phyloP scores from a whole-genome alignment of 768 basidiomycete genomes.

The Suillus plorans region DNA sequence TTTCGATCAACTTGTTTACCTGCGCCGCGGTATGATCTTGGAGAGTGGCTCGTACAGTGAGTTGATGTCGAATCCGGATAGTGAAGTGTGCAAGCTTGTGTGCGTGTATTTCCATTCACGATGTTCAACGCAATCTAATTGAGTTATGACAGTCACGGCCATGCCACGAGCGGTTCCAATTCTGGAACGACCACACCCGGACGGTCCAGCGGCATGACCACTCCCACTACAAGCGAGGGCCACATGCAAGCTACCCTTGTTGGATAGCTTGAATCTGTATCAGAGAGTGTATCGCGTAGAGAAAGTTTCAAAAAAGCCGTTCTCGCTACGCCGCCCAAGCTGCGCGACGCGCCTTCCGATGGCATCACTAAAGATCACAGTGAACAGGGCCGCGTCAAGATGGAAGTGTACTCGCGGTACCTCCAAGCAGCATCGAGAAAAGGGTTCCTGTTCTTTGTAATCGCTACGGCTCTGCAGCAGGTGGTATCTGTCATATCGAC shows the following conservation, averaged over 20 bases:
- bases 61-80: conserved; percentile 57
- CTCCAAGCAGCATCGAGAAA: conserved; percentile 73
- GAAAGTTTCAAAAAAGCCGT: conserved; percentile 58
- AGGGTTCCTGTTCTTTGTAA: conserved; percentile 68
- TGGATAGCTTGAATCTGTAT: conserved; percentile 32
- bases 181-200: conserved; percentile 58
- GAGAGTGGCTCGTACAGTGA: conserved; percentile 69
- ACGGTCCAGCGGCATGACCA: conserved; percentile 25
- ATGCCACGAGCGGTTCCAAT: conserved; percentile 41
- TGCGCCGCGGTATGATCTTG: conserved; percentile 80
- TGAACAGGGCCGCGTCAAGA: conserved; percentile 81
- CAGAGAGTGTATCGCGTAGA: conserved; percentile 59
- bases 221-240: conserved; percentile 21
- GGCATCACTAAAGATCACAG: conserved; percentile 68
- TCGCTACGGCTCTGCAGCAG: conserved; percentile 57
- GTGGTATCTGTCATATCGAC: conserved; percentile 58
- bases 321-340: too few relatives aligned
- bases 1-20: conserved; percentile 71
- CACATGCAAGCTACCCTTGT: conserved; percentile 24
- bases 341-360: conserved; percentile 36
- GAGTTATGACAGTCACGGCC: conserved; percentile 37
- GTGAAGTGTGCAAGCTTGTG: conserved; percentile 76
- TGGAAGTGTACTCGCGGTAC: conserved; percentile 72
- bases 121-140: neutral
- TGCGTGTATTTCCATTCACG: conserved; percentile 35